A percentile compares a stretch with the other conserved stretches of the same genome.
phyloP scores from a whole-genome alignment of 768 basidiomycete species.

The Lactifluus pinguis region DNA sequence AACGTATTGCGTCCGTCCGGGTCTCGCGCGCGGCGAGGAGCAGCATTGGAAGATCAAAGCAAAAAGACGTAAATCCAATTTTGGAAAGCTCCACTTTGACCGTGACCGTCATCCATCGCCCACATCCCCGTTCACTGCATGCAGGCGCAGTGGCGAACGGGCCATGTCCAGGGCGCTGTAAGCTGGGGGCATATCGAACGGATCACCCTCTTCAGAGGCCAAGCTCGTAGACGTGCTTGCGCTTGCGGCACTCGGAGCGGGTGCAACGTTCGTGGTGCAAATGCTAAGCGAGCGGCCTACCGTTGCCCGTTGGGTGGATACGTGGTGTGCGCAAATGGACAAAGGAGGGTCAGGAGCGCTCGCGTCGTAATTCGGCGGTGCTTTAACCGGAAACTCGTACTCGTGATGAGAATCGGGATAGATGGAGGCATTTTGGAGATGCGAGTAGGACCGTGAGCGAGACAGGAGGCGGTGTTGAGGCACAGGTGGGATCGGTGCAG shows the following conservation, averaged over 20 bases:
- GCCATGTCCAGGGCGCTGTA: conserved; percentile 13
- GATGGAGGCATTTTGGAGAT: background rate
- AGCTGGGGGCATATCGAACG: conserved; percentile 13
- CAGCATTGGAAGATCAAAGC: background rate
- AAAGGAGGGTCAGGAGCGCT: background rate
- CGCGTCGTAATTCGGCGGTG: conserved; percentile 9
- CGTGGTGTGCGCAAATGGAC: background rate
- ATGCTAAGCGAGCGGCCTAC: background rate
- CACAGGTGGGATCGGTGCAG: background rate
- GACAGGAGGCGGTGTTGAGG: background rate
- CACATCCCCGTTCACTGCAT: background rate
- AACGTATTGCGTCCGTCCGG: background rate
- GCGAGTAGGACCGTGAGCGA: background rate
- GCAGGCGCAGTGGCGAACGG: background rate
- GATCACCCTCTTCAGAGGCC: background rate
- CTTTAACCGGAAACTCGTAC: background rate
- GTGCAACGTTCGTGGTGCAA: background rate
- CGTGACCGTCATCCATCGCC: background rate
- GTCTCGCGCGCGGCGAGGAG: background rate
- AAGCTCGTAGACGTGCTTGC: background rate
- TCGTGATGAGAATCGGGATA: background rate
- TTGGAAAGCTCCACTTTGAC: background rate
- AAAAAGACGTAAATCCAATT: background rate
- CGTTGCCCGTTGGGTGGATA: background rate
- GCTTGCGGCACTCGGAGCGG: background rate